Base-by-base conservation (phyloP, 768 basidiomycete species). In the Podaxis sp. region DNA sequence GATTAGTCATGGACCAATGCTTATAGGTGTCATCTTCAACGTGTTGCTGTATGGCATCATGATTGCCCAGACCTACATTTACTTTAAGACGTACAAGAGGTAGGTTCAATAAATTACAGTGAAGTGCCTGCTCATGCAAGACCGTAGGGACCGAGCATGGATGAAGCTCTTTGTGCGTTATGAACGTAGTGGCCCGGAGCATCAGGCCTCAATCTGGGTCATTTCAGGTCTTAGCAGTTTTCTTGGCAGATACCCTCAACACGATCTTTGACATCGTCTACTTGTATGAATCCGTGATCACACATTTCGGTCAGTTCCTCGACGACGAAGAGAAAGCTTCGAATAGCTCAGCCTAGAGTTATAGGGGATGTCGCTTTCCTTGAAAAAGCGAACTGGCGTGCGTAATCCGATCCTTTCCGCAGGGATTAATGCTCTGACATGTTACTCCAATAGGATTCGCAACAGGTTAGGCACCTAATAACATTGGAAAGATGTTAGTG, bases 201-300 rank as follows among this genome's bases (percentile, higher is more conserved):
- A 38, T 36, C 46, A 2, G 2, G 39, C 22, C 52, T 51, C 61
- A 49, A 82, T 17, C 33, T 4, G 81, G 78, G 83, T 49, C 57
- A 65, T 44, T 63, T 79, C 36, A 63, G 61, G 61, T 63, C 11
- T 30, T 57, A 3, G 48, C 46, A 1, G 71, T 85, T 3, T 75
- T 84, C 56, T 22, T 81, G 5, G 80, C 78, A 49, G 84, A 86
- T 68, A 83, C 82, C 0, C 65, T 80, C 30, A 84, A 83, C 64
- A 75, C 79, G 2, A 66, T 73, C 12, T 84, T 82, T 65, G 78
- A 82, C 42, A 68, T 79, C 28, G 63, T 75, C 3, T 81, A 81
- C 64, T 57, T 84, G 13, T 86, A 84, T 61, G 70, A 79, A 8
- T 76, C 80, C 7, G 72, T 84, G 24, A 77, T 85, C 48, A 69